Evolutionary conservation across 1,284 basidiomycete species (phyloP).

Genomic region (Veloboletus limbatus): DNA sequence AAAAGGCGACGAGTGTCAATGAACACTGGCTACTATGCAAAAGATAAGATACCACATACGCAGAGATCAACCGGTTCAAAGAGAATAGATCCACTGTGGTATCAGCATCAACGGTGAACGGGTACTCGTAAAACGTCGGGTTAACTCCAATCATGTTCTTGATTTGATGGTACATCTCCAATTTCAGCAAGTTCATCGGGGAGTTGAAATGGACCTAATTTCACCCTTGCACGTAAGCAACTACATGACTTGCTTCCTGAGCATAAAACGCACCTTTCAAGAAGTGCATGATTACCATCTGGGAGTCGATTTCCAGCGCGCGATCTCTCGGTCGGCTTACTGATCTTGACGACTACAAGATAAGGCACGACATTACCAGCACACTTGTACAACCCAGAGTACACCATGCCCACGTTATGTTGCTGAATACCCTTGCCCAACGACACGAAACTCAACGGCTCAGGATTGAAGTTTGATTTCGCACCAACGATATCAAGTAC

Average conservation of each 20-base stretch:
- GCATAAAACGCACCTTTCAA: slow-evolving; percentile 72
- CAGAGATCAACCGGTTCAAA: slow-evolving; percentile 87
- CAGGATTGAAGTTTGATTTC: slow-evolving; percentile 90
- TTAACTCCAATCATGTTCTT: slow-evolving; percentile 99
- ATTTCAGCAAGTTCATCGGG: slow-evolving; percentile 94
- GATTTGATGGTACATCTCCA: slow-evolving; percentile 99
- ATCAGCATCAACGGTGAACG: slow-evolving; percentile 97
- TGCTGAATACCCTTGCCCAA: slow-evolving; percentile 95
- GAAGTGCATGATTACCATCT: slow-evolving; percentile 96
- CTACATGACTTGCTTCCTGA: not conserved
- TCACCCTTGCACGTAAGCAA: not conserved
- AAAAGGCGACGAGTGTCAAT: not conserved
- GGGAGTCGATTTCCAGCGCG: slow-evolving; percentile 96
- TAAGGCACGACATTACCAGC: slow-evolving; percentile 96
- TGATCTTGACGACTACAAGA: slow-evolving; percentile 94
- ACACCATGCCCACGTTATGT: slow-evolving; percentile 98
- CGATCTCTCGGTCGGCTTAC: slow-evolving; percentile 91
- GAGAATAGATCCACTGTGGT: slow-evolving; percentile 87
- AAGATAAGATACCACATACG: slow-evolving; percentile 49
- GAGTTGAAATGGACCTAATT: slow-evolving; percentile 89
- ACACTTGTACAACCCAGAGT: slow-evolving; percentile 93
- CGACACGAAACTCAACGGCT: slow-evolving; percentile 91
- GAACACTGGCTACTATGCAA: not conserved
- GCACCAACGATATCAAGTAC: slow-evolving; percentile 96
- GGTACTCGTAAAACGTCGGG: slow-evolving; percentile 96